Evolutionary conservation across 2,329 filamentous ascomycete genomes (phyloP).

Genomic region (Cladosporium cucumerinum): DNA sequence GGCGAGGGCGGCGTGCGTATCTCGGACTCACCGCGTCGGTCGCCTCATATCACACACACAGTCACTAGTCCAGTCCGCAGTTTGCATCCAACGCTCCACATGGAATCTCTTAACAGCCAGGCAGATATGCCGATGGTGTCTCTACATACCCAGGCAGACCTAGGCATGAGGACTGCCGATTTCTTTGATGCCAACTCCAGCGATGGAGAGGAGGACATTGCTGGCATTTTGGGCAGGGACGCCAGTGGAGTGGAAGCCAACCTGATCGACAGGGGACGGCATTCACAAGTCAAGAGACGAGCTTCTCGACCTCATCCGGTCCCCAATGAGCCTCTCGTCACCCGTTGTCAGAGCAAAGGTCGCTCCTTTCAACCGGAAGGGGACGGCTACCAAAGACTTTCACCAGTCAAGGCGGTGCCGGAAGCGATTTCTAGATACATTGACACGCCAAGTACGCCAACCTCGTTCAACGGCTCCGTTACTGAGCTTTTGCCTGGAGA

Average conservation of each 20-base stretch:
- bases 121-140: constrained; percentile 25
- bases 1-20: constrained; percentile 22
- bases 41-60: constrained; percentile 32
- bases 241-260: constrained; percentile 17
- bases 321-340: constrained; percentile 20
- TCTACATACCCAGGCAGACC: constrained; percentile 31
- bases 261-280: constrained; percentile 16
- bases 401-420: constrained; percentile 14
- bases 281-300: constrained; percentile 23
- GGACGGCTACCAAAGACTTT: constrained; percentile 29
- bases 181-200: constrained; percentile 36
- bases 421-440: background rate
- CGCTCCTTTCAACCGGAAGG: constrained; percentile 9
- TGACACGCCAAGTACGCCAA: constrained; percentile 20
- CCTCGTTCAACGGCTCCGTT: constrained; percentile 31
- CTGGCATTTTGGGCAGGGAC: constrained; percentile 11
- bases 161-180: constrained; percentile 31
- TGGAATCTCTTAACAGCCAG: constrained; percentile 14
- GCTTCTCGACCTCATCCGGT: constrained; percentile 18
- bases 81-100: constrained; percentile 33
- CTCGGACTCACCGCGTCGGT: constrained; percentile 34
- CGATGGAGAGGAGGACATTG: constrained; percentile 5
- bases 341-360: constrained; percentile 22
- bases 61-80: constrained; percentile 35
- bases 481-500: constrained; percentile 25